Percentiles rank a stretch among this genome's conserved stretches.
These are phyloP conservation scores for Schwanniomyces yamadae DNA, from an alignment of 805 yeast species.

Conservation along the genomic window DNA sequence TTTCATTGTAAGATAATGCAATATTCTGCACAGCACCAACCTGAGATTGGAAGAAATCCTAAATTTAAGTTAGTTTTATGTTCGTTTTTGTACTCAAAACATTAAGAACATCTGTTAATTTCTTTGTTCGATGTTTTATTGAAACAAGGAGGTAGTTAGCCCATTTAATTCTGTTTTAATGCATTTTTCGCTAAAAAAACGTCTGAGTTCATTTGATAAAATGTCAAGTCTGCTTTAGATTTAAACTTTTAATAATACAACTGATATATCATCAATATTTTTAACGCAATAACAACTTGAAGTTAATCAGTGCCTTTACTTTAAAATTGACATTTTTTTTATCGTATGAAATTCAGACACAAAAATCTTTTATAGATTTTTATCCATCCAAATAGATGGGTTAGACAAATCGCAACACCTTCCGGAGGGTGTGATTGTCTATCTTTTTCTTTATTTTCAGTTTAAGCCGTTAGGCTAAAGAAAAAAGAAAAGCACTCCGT, in stretches of 20 bases:
- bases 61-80: slow-evolving; percentile 28
- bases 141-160: too few relatives aligned
- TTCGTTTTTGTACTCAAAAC: too few relatives aligned
- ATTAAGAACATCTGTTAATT: too few relatives aligned
- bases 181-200: too few relatives aligned
- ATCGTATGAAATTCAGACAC: slow-evolving; percentile 2
- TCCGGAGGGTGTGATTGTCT: background rate
- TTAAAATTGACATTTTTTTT: too few relatives aligned
- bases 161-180: too few relatives aligned
- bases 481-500: slow-evolving; percentile 4
- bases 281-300: too few relatives aligned
- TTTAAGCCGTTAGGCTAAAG: slow-evolving; percentile 2
- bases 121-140: too few relatives aligned
- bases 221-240: slow-evolving; percentile 2
- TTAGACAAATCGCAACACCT: background rate
- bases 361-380: background rate
- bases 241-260: too few relatives aligned
- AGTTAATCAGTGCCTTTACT: too few relatives aligned
- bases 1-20: slow-evolving; percentile 75
- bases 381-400: background rate
- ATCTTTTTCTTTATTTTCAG: slow-evolving; percentile 2
- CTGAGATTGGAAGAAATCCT: slow-evolving; percentile 88
- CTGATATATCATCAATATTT: too few relatives aligned
- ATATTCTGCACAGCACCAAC: slow-evolving; percentile 81
- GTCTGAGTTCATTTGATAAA: too few relatives aligned